Percentiles rank a stretch among this genome's conserved stretches.
phyloP scores from a whole-genome alignment of 2,329 filamentous ascomycete species.

The Microcera coccophila region DNA sequence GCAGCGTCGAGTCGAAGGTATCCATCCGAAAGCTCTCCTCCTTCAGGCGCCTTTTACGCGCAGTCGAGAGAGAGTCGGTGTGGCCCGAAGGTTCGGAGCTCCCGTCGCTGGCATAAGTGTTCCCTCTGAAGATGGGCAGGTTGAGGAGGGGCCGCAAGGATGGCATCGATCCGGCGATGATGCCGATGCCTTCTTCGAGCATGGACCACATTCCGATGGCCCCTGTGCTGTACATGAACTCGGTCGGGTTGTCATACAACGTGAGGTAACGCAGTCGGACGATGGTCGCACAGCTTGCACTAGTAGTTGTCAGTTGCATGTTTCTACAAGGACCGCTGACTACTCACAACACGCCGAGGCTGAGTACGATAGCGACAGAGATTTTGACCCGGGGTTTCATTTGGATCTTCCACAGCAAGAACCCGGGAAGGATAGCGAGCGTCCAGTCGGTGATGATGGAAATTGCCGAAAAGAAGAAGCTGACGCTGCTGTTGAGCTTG shows the following conservation, averaged over 20 bases:
- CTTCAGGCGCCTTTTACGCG: background rate
- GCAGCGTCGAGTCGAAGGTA: conserved; percentile 1
- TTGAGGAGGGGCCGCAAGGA: conserved; percentile 18
- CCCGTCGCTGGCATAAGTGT: conserved; percentile 10
- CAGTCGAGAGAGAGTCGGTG: background rate
- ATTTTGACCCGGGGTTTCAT: conserved; percentile 24
- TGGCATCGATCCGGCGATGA: conserved; percentile 23
- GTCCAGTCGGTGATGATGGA: conserved; percentile 26
- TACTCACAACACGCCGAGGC: conserved; percentile 21
- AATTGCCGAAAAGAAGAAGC: conserved; percentile 25
- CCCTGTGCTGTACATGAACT: conserved; percentile 22
- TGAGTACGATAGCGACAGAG: conserved; percentile 17
- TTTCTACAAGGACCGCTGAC: background rate
- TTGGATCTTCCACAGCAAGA: conserved; percentile 26
- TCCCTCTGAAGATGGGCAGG: conserved; percentile 11
- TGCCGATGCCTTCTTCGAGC: conserved; percentile 21
- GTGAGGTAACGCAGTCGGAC: conserved; percentile 20
- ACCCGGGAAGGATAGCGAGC: conserved; percentile 21
- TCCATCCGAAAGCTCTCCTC: conserved; percentile 5
- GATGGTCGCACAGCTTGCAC: conserved; percentile 21
- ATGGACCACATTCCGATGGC: conserved; percentile 23
- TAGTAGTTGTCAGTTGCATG: conserved; percentile 2
- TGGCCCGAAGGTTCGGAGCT: conserved; percentile 5
- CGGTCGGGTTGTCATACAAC: conserved; percentile 17
- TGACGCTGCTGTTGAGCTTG: conserved; percentile 15